Evolutionary conservation across 768 basidiomycete genomes (phyloP), one percentile per base, ranked within the genome.

Genomic region (Leucocoprinus leucothites): DNA sequence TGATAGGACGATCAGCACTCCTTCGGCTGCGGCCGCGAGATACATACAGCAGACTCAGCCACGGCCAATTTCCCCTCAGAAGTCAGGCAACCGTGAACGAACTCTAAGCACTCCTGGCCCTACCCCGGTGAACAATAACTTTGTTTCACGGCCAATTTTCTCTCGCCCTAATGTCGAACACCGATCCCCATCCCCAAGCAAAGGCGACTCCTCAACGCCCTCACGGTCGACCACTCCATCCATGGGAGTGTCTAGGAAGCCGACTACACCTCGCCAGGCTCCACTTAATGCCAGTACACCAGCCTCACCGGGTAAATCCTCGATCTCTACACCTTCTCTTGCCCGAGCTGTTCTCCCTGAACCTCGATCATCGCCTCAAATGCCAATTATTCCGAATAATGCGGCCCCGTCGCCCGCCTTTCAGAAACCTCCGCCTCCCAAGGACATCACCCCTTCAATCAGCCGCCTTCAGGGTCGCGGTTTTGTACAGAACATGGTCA

Each of bases 381-480:
- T 65, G 36, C 78, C 77, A 24, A 75, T 72, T 46, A 73, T 77
- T 40, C 73, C 80, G 19, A 45, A 74, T 21, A 74, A 78, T 3
- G 59, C 67, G 14, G 71, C 72, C 19, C 67, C 78, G 25, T 82
- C 87, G 3, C 79, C 82, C 16, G 82, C 80, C 3, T 86, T 90
- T 64, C 71, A 85, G 24, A 84, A 81, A 43, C 71, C 75, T 1
- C 70, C 81, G 8, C 64, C 76, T 3, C 67, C 75, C 49, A 92
- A 91, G 65, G 89, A 90, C 43, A 81, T 81, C 3, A 90, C 89
- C 1, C 91, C 91, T 0, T 91, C 89, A 65, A 81, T 93, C 28
- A 92, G 88, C 58, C 74, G 90, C 57, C 70, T 94, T 16, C 85
- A 92, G 63, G 91, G 91, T 18, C 84, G 91, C 38, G 91, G 91